Evolutionary conservation across 805 yeast species (phyloP), one percentile per base, ranked within the genome.

Genomic region (Lachancea sp.): DNA sequence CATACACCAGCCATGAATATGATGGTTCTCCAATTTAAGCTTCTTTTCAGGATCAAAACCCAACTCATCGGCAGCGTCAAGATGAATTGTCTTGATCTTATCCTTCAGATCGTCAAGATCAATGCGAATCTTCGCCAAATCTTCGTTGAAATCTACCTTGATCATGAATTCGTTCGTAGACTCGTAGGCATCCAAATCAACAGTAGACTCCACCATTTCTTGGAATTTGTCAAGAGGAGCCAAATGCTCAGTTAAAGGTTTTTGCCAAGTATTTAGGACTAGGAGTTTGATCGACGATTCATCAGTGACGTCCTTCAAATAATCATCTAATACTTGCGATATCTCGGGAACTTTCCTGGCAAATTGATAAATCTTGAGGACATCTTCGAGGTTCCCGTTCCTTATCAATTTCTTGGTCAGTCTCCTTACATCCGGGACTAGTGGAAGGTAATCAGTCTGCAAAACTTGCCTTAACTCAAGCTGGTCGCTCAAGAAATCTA

Each of bases 1-100:
- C 74, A 91, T 78, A 63, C 96, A 88, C 95, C 96, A 90, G 17
- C 97, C 97, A 63, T 87, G 95, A 22, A 76, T 78, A 50, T 77
- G 85, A 59, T 91, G 96, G 45, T 84, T 79, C 61, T 93, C 99
- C 40, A 93, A 67, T 62, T 93, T 93, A 52, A 93, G 73, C 63
- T 89, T 89, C 68, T 89, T 88, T 47, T 87, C 96, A 2, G 83
- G 72, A 48, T 90, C 98, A 65, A 89, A 78, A 12, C 77, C 76
- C 31, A 93, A 73, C 53, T 84, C 93, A 29, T 82, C 85, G 1
- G 84, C 87, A 2, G 81, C 81, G 5, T 74, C 73, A 35, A 68
- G 61, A 60, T 89, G 95, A 38, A 80, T 74, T 2, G 68, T 62
- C 45, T 74, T 70, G 50, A 91, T 85, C 46, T 75, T 71, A 2